Conservation (phyloP, 2,329 filamentous ascomycete genomes). For the Coniochaeta ligniaria region DNA sequence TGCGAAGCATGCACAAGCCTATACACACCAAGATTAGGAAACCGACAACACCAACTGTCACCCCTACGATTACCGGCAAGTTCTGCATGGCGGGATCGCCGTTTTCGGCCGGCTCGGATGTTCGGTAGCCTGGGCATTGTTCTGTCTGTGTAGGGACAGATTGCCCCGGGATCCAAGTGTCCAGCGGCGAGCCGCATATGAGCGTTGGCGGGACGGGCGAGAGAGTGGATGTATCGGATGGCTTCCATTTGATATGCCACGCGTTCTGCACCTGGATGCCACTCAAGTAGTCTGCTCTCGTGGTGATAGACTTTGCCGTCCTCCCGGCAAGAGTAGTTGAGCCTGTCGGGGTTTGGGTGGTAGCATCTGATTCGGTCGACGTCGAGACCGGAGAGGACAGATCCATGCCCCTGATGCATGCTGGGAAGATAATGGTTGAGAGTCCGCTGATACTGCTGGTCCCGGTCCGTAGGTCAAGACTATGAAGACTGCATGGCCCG, state of each 20-base stretch:
- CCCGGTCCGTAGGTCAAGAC: background rate
- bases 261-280: constrained; percentile 1
- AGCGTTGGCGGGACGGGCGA: background rate
- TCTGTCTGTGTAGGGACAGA: background rate
- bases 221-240: background rate
- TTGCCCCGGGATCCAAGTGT: background rate
- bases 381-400: background rate
- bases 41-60: background rate
- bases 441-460: background rate
- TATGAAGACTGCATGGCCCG: background rate
- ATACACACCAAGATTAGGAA: background rate
- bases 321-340: background rate
- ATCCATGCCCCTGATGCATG: constrained; percentile 1
- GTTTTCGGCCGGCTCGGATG: background rate
- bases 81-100: background rate
- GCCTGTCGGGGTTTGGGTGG: background rate
- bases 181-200: background rate
- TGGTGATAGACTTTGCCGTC: background rate
- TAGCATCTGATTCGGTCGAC: background rate
- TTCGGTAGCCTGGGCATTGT: background rate
- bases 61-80: background rate
- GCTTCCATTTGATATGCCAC: constrained; percentile 1
- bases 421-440: background rate
- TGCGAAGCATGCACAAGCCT: background rate
- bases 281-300: background rate